phyloP scores from a whole-genome alignment of 371 early-diverging fungal species.

The Rhizopus sp. region DNA sequence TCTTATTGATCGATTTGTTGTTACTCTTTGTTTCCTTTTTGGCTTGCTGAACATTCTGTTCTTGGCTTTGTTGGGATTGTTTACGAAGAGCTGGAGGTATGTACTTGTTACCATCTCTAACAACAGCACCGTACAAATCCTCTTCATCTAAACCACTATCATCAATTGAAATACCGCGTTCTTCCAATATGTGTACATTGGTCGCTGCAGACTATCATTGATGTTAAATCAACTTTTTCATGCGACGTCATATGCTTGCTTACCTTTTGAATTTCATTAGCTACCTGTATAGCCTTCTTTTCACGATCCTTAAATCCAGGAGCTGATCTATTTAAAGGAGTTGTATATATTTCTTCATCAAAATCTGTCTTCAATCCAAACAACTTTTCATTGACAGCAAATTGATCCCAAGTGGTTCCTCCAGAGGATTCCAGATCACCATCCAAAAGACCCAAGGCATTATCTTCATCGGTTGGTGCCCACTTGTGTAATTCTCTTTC shows the following conservation, averaged over 20 bases:
- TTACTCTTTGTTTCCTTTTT: slow-evolving; percentile 14
- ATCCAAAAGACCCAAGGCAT: slow-evolving; percentile 29
- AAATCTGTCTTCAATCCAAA: slow-evolving; percentile 97
- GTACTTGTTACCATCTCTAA: slow-evolving; percentile 75
- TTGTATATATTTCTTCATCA: slow-evolving; percentile 96
- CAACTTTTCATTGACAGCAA: slow-evolving; percentile 92
- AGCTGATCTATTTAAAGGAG: slow-evolving; percentile 83
- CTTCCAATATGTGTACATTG: slow-evolving; percentile 93
- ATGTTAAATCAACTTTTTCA: not conserved
- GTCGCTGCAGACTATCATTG: slow-evolving; percentile 55
- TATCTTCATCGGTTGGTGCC: slow-evolving; percentile 64
- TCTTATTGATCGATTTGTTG: slow-evolving; percentile 32
- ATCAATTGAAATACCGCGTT: slow-evolving; percentile 76
- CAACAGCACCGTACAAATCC: slow-evolving; percentile 81
- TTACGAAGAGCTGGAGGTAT: slow-evolving; percentile 85
- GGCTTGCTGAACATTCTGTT: slow-evolving; percentile 5
- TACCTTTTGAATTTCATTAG: slow-evolving; percentile 87
- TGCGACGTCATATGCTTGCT: not conserved
- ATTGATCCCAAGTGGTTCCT: slow-evolving; percentile 93
- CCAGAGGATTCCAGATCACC: slow-evolving; percentile 38
- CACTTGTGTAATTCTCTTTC: slow-evolving; percentile 89
- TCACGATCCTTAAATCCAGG: slow-evolving; percentile 90
- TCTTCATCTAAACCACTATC: slow-evolving; percentile 87
- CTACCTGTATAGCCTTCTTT: slow-evolving; percentile 85
- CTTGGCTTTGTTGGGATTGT: slow-evolving; percentile 14